Percentiles rank a stretch among this genome's conserved stretches.
phyloP scores from a whole-genome alignment of 176 grass and related monocot genomes.

The Puya raimondii region DNA sequence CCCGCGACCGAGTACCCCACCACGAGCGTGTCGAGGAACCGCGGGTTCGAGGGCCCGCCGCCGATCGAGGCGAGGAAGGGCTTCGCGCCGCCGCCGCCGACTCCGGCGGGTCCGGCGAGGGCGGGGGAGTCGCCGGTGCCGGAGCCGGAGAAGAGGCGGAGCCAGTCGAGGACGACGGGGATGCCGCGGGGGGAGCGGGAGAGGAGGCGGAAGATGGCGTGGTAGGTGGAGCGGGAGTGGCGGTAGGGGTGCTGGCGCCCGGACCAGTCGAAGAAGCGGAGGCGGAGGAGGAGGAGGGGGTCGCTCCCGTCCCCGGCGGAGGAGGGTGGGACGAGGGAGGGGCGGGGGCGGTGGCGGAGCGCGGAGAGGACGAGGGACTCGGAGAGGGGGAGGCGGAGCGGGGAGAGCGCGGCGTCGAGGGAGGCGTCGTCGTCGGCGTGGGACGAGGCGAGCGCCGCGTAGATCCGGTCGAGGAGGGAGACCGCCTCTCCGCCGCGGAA shows the following conservation, averaged over 20 bases:
- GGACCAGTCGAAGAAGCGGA: conserved; percentile 88
- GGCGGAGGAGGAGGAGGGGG: conserved; percentile 52
- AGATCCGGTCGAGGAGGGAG: conserved; percentile 61
- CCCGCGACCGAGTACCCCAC: conserved; percentile 75
- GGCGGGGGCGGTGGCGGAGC: conserved; percentile 35
- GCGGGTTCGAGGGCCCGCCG: conserved; percentile 6
- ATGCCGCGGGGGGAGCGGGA: conserved; percentile 27
- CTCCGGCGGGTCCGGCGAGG: not conserved
- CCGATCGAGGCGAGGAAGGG: not conserved
- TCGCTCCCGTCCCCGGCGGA: conserved; percentile 18
- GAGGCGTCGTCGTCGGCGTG: conserved; percentile 23
- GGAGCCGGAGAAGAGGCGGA: conserved; percentile 57
- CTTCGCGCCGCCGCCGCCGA: too few species aligned
- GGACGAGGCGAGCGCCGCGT: conserved; percentile 36
- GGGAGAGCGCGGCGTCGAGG: conserved; percentile 31
- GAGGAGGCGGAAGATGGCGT: conserved; percentile 52
- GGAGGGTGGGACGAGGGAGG: not conserved
- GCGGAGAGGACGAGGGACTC: conserved; percentile 48
- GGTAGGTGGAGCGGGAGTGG: conserved; percentile 64
- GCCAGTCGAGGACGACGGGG: conserved; percentile 66
- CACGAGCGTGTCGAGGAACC: conserved; percentile 75
- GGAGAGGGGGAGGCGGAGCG: conserved; percentile 31
- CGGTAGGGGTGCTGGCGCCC: conserved; percentile 39
- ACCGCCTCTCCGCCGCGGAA: conserved; percentile 31
- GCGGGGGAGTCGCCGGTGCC: conserved; percentile 1